A percentile compares a stretch with the other conserved stretches of the same genome.
phyloP scores from a whole-genome alignment of 2,329 filamentous ascomycete genomes.

The Xylaria sp. region DNA sequence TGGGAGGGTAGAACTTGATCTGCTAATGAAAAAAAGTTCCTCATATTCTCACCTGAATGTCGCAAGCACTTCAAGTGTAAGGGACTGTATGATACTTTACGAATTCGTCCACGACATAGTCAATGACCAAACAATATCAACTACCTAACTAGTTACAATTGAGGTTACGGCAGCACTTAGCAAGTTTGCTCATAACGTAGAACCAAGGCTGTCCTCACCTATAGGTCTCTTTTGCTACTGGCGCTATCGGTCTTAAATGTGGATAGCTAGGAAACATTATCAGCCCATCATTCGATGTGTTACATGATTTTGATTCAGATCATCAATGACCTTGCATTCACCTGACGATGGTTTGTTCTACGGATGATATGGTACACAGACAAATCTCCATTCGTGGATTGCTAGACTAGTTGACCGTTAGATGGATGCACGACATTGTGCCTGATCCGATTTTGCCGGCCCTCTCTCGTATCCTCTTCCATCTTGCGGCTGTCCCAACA shows the following conservation, averaged over 20 bases:
- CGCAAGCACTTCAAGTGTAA: conserved; percentile 21
- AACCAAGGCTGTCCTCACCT: not conserved
- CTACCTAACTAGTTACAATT: not conserved
- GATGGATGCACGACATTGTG: conserved; percentile 26
- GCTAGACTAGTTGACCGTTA: not conserved
- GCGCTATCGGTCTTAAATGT: not conserved
- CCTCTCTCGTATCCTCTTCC: not conserved
- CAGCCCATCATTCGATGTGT: conserved; percentile 21
- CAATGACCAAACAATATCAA: conserved; percentile 1
- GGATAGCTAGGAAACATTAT: not conserved
- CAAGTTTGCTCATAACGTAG: not conserved
- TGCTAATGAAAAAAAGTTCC: conserved; percentile 49
- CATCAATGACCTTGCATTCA: not conserved
- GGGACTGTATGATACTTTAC: conserved; percentile 1
- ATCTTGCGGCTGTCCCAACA: not conserved
- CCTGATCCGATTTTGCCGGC: conserved; percentile 15
- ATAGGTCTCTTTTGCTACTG: not conserved
- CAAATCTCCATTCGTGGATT: not conserved
- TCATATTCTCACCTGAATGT: conserved; percentile 24
- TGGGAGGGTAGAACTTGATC: conserved; percentile 47
- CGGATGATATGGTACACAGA: not conserved
- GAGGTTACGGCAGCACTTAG: not conserved
- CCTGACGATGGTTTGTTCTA: conserved; percentile 1
- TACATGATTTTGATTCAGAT: conserved; percentile 16
- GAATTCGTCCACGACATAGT: conserved; percentile 1